Evolutionary conservation across 495 filamentous ascomycete species (phyloP), one percentile per base, ranked within the genome.

Genomic region (Xylaria telfairii): DNA sequence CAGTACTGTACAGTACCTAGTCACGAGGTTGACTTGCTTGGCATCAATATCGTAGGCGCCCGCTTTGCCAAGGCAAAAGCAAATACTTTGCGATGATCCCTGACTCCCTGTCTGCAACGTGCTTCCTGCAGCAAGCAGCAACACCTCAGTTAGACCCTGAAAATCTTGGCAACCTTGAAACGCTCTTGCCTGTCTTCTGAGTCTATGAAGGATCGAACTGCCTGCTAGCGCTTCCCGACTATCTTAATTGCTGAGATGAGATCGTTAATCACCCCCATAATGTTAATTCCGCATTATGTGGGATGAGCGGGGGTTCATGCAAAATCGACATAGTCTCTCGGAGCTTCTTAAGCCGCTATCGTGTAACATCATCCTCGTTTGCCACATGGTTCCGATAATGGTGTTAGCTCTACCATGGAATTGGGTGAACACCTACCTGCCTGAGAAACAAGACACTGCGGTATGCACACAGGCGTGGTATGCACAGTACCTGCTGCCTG

Each of bases 91-190:
- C 46, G 44, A 66, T 53, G 64, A 66, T 54, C 42, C 28, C 32
- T 26, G 1, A 19, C n/a, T 21, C 62, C 42, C 26, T 51, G 44
- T 39, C 42, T 19, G 62, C 32, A 49, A 65, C 60, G 44, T 66
- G 47, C 64, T 54, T 24, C 34, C 46, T 66, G 64, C 32, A 66
- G 64, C 47, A n/a, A 41, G 47, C 42, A 17, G 19, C n/a, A n/a
- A n/a, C n/a, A n/a, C n/a, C n/a, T n/a, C n/a, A n/a, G n/a, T 54
- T 54, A 47, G 64, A 66, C 64, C 64, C 64, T 54, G 64, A 66
- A n/a, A 51, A 30, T 53, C 64, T 66, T 66, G 64, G 64, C 64
- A 54, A 66, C 64, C n/a, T 66, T 54, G 47, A 66, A 54, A 66
- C 47, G 21, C 47, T 0, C 64, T 53, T n/a, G 37, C 19, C 15